A percentile compares a stretch with the other conserved stretches of the same genome.
phyloP scores from a whole-genome alignment of 2,329 filamentous ascomycete species.

The Xylariaceae sp. region DNA sequence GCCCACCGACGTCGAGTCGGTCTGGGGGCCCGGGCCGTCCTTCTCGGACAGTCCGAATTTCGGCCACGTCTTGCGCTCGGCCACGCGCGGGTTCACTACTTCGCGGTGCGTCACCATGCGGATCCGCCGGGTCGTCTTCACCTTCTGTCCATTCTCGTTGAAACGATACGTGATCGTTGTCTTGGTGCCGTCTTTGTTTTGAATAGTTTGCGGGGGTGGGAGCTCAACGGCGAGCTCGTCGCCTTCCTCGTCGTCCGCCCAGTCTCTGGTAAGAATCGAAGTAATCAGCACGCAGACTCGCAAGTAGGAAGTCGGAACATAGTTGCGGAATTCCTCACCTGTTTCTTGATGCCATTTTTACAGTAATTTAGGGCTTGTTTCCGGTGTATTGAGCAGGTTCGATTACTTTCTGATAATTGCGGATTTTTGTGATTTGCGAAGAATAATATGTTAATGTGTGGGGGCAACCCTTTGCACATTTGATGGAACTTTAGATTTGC shows the following conservation, averaged over 20 bases:
- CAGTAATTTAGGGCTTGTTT: background rate
- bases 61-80: slow-evolving; percentile 87
- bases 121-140: slow-evolving; percentile 96
- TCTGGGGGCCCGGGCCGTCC: slow-evolving; percentile 78
- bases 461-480: slow-evolving; percentile 12
- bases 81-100: slow-evolving; percentile 93
- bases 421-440: slow-evolving; percentile 33
- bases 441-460: slow-evolving; percentile 31
- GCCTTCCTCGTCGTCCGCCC: slow-evolving; percentile 94
- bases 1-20: slow-evolving; percentile 88
- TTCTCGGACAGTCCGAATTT: slow-evolving; percentile 94
- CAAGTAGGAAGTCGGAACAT: background rate
- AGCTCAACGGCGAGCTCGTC: slow-evolving; percentile 71
- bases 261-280: slow-evolving; percentile 58
- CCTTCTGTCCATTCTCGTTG: slow-evolving; percentile 92
- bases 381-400: background rate
- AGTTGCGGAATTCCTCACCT: slow-evolving; percentile 9
- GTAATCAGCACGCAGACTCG: slow-evolving; percentile 4
- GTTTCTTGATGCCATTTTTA: slow-evolving; percentile 31
- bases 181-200: slow-evolving; percentile 98
- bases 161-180: slow-evolving; percentile 88
- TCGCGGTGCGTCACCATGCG: slow-evolving; percentile 90
- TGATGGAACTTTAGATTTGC: slow-evolving; percentile 21
- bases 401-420: slow-evolving; percentile 9
- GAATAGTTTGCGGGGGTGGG: slow-evolving; percentile 83